Conservation (phyloP, 306 rosid genomes). For the Pueraria montana region DNA sequence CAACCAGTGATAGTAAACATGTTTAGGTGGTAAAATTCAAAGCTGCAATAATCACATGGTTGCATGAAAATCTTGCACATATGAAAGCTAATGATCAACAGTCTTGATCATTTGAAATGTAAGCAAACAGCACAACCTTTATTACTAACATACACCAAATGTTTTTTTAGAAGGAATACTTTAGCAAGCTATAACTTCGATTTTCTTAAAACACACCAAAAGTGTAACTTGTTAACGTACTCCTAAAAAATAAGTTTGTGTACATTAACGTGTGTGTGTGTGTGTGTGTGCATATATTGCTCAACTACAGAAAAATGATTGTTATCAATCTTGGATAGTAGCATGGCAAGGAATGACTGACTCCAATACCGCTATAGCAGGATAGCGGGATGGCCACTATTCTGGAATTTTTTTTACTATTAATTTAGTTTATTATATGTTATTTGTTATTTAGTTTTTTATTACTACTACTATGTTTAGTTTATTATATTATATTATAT, state of each 20-base stretch:
- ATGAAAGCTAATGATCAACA: background rate
- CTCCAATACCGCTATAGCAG: background rate
- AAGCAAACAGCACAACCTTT: background rate
- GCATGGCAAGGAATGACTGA: background rate
- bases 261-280: too few relatives aligned
- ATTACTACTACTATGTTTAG: too few relatives aligned
- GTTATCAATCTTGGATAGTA: background rate
- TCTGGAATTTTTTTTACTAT: too few relatives aligned
- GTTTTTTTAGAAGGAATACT: background rate
- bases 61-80: background rate
- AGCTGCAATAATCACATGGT: conserved; percentile 8
- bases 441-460: too few relatives aligned
- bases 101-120: background rate
- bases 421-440: too few relatives aligned
- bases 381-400: background rate
- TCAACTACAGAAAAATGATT: background rate
- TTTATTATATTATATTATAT: too few relatives aligned
- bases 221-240: too few relatives aligned
- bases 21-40: conserved; percentile 15
- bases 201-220: background rate
- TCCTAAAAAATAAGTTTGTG: background rate
- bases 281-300: background rate
- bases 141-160: background rate
- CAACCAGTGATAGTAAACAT: background rate
- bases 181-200: background rate